Evolutionary conservation across 2,329 filamentous ascomycete species (phyloP), one percentile per base, ranked within the genome.

Genomic region (Myrmaecium sp.): DNA sequence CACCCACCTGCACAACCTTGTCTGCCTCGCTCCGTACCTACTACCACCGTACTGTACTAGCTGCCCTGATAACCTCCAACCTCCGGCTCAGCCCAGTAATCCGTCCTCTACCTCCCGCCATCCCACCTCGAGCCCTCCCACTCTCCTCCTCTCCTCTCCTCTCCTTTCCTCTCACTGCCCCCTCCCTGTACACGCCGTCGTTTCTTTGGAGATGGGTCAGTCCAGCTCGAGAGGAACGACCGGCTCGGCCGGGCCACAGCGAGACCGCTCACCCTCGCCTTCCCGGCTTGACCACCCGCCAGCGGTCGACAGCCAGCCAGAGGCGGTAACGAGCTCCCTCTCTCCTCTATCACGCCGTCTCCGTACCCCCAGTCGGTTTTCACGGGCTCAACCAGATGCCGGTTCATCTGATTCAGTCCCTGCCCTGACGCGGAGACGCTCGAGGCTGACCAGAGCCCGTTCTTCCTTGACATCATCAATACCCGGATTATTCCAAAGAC

Each of bases 131-230:
- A 33, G 23, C 29, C 14, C 23, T 24, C 21, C 30, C 18, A 27
- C 24, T 21, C 24, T 17, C 25, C 21, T 14, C 25, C 21, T 19
- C 24, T 11, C 29, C 26, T 15, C 26, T 29, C 23, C 22, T 31
- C 25, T 25, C 30, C 23, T 30, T 31, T 30, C 23, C 25, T 28
- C 23, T 12, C 33, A 15, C 20, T 33, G 7, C 27, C 18, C 29
- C 13, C 24, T 25, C 22, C 18, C 21, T 13, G 27, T 23, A 18
- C 35, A 34, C 30, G 31, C 33, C 26, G 30, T 33, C 35, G 36
- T 33, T 37, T 41, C 36, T 31, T 29, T 33, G 30, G 40, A 30
- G 27, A 54, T 54, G 51, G 51, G 51, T 31, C 50, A 51, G 42
- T 43, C 44, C 35, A 44, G 39, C 36, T 53, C 51, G 13, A 39